Evolutionary conservation across 192 early-diverging fungal species (phyloP).

Genomic region (Backusella sp.): DNA sequence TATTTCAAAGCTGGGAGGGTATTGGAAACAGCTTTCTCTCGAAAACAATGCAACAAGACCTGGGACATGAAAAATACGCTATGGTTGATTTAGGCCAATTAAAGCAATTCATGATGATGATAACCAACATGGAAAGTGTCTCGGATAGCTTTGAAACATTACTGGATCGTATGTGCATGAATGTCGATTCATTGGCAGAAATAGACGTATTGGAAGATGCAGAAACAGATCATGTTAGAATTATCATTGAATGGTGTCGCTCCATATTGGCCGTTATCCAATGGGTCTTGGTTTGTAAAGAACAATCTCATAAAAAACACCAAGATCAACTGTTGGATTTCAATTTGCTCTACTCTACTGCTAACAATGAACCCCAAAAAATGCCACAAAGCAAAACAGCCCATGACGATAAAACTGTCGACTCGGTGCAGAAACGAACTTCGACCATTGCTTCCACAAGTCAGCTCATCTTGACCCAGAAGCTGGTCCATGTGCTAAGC

Average conservation of each 20-base stretch:
- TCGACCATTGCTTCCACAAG: not conserved
- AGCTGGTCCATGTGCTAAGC: conserved; percentile 10
- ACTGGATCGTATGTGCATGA: conserved; percentile 14
- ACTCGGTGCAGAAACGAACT: not conserved
- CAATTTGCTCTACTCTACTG: not conserved
- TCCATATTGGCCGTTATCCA: not conserved
- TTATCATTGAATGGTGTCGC: conserved; percentile 17
- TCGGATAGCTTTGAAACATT: conserved; percentile 17
- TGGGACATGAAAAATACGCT: not conserved
- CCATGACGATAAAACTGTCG: not conserved
- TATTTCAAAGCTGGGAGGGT: conserved; percentile 22
- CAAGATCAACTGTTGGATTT: not conserved
- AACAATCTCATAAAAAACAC: not conserved
- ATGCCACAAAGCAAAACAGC: not conserved
- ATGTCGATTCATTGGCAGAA: not conserved
- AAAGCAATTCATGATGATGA: not conserved
- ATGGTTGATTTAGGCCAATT: conserved; percentile 9
- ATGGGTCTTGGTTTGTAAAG: not conserved
- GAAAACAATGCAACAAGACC: not conserved
- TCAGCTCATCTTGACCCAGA: conserved; percentile 10
- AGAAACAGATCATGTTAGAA: not conserved
- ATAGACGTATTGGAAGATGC: not conserved
- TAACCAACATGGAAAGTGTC: not conserved
- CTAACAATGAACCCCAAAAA: not conserved
- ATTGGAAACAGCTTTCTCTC: conserved; percentile 19